phyloP scores from a whole-genome alignment of 352 stramenopile genomes.

The Elongisporangium prolatum region DNA sequence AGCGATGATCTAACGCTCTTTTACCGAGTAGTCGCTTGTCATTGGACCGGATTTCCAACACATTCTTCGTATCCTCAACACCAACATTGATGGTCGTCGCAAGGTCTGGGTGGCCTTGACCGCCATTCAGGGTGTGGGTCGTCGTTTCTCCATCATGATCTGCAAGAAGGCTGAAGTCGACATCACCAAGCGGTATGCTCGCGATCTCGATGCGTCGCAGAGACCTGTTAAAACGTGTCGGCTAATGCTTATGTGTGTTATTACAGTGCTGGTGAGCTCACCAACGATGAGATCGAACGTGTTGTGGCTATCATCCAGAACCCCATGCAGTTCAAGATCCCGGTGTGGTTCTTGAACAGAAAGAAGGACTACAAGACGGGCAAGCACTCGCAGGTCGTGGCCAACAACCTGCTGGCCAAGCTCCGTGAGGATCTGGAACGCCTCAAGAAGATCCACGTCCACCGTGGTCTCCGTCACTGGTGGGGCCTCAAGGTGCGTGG shows the following conservation, averaged over 20 bases:
- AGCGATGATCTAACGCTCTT: conserved; percentile 9
- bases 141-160: conserved; percentile 90
- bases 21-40: conserved; percentile 69
- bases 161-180: conserved; percentile 99
- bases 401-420: conserved; percentile 98
- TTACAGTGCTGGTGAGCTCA: conserved; percentile 94
- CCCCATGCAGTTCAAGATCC: conserved; percentile 99
- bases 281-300: conserved; percentile 99
- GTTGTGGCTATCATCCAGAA: conserved; percentile 99
- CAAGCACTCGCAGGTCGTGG: conserved; percentile 98
- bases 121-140: conserved; percentile 82
- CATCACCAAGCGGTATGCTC: conserved; percentile 92
- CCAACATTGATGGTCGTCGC: conserved; percentile 99
- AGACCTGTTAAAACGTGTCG: not conserved
- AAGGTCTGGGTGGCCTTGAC: conserved; percentile 88
- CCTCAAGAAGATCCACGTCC: conserved; percentile 99
- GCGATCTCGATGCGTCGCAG: not conserved
- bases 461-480: conserved; percentile 99
- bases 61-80: conserved; percentile 99
- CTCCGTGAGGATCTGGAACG: conserved; percentile 99
- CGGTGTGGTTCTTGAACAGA: conserved; percentile 99
- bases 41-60: conserved; percentile 98
- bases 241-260: not conserved
- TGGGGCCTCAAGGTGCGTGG: conserved; percentile 99
- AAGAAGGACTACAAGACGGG: conserved; percentile 99